Conservation (phyloP, 164 flowering plant species). For the Annona squamosa region DNA sequence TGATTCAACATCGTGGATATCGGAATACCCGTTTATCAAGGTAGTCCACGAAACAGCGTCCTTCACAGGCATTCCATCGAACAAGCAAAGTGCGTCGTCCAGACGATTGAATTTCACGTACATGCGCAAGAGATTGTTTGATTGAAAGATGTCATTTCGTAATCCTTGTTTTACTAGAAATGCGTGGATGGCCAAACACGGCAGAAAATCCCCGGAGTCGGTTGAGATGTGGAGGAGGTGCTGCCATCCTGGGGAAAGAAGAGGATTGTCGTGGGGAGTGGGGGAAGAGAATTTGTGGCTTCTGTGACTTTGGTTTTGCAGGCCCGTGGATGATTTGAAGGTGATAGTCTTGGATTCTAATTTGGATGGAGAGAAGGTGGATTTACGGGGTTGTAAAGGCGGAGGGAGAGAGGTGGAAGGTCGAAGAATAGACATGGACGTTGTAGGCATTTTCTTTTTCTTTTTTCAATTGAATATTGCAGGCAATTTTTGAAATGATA, state of each 20-base stretch:
- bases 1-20: constrained; percentile 17
- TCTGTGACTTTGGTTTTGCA: constrained; percentile 7
- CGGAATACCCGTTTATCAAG: constrained; percentile 26
- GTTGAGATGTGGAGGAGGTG: constrained; percentile 27
- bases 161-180: constrained; percentile 22
- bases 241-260: constrained; percentile 22
- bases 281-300: background rate
- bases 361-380: constrained; percentile 6
- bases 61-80: constrained; percentile 27
- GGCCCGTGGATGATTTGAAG: background rate
- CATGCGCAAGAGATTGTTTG: constrained; percentile 29
- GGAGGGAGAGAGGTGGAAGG: constrained; percentile 3
- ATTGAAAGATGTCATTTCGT: constrained; percentile 18
- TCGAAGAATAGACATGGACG: constrained; percentile 13
- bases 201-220: constrained; percentile 15
- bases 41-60: constrained; percentile 37
- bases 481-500: constrained; percentile 6
- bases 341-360: constrained; percentile 5
- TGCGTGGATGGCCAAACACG: constrained; percentile 29
- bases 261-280: constrained; percentile 6
- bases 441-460: too few species aligned
- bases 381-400: constrained; percentile 1
- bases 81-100: constrained; percentile 21
- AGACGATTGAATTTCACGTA: constrained; percentile 18
- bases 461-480: too few species aligned